phyloP scores from a whole-genome alignment of 305 asterid genomes.

The Solanum aculeatissimum region DNA sequence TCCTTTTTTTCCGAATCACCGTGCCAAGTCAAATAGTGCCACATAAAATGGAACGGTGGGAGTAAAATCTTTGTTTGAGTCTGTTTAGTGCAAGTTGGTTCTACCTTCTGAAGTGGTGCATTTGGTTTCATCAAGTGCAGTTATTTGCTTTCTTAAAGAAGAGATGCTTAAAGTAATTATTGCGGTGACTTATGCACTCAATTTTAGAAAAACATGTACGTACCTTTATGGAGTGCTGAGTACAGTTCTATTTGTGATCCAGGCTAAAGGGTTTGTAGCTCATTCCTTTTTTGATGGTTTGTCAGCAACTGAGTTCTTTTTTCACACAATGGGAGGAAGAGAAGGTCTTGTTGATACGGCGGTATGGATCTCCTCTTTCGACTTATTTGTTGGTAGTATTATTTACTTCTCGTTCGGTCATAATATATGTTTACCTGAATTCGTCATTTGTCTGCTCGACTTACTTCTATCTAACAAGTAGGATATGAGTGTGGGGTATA shows the following conservation, averaged over 20 bases:
- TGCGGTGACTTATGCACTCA: neutral
- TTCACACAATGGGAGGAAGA: constrained; percentile 99
- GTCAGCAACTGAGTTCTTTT: constrained; percentile 88
- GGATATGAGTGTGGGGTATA: neutral
- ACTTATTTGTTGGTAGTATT: neutral
- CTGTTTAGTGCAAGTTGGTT: neutral
- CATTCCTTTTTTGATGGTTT: constrained; percentile 90
- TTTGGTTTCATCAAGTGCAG: neutral
- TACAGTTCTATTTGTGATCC: constrained; percentile 13
- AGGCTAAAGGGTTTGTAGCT: constrained; percentile 97
- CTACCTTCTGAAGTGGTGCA: neutral
- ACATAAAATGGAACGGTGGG: too few species aligned
- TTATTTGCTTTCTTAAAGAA: neutral
- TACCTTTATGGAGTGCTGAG: neutral
- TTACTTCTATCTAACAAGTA: neutral
- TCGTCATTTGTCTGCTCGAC: neutral
- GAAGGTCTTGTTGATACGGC: constrained; percentile 99
- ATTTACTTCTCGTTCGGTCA: neutral
- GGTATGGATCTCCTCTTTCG: constrained; percentile 39
- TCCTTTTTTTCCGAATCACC: too few species aligned
- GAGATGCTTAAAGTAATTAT: neutral
- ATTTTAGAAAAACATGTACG: neutral
- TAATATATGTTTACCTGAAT: neutral
- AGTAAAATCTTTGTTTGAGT: neutral
- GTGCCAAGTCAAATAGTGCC: too few species aligned